phyloP scores from a whole-genome alignment of 768 basidiomycete genomes.

The Trametes villosa region DNA sequence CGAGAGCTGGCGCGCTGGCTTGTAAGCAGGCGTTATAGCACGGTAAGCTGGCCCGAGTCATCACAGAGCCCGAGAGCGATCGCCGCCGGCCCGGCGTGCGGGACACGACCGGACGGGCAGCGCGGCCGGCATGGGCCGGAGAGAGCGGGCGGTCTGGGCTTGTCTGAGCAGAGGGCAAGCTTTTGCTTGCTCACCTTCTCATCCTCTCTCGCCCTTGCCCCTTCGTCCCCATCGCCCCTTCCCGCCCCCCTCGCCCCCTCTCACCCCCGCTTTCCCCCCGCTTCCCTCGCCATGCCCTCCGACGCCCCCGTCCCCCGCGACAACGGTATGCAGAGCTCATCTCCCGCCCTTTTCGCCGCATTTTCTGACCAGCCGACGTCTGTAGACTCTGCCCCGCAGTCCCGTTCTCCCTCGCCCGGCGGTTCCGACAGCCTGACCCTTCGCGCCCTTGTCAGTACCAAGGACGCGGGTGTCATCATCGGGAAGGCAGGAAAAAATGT shows the following conservation, averaged over 20 bases:
- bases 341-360: constrained; percentile 19
- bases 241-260: constrained; percentile 33
- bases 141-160: constrained; percentile 21
- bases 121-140: constrained; percentile 18
- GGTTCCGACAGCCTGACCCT: constrained; percentile 82
- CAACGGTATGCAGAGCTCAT: constrained; percentile 48
- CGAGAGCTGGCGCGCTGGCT: not conserved
- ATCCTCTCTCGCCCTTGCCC: constrained; percentile 21
- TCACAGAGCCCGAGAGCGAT: not conserved
- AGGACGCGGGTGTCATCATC: constrained; percentile 97
- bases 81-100: not conserved
- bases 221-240: constrained; percentile 30
- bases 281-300: constrained; percentile 59
- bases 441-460: constrained; percentile 93
- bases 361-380: constrained; percentile 28
- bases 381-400: constrained; percentile 63
- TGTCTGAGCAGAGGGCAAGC: constrained; percentile 18
- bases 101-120: constrained; percentile 7
- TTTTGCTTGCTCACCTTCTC: constrained; percentile 27
- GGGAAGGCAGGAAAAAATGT: constrained; percentile 98
- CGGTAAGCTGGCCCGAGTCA: not conserved
- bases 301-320: constrained; percentile 60
- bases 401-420: constrained; percentile 76
- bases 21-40: too few relatives aligned
- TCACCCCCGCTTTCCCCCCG: constrained; percentile 39